phyloP scores from a whole-genome alignment of 768 basidiomycete genomes.

The Mycena vitilis region DNA sequence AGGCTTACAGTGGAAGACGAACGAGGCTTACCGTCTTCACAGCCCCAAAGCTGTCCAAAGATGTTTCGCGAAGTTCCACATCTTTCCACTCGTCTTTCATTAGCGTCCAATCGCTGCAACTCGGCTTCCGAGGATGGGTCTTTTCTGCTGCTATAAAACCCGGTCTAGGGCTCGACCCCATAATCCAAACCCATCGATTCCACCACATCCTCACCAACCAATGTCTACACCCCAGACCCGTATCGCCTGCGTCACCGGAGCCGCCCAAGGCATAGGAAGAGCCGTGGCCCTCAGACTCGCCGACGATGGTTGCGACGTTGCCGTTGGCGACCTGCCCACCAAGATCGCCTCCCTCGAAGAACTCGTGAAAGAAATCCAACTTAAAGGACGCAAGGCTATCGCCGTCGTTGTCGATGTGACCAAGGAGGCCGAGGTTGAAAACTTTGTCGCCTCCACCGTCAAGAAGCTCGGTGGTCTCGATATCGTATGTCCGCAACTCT shows the following conservation, averaged over 20 bases:
- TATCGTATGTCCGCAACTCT: constrained; percentile 29
- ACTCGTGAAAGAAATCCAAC: constrained; percentile 12
- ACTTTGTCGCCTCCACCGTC: constrained; percentile 39
- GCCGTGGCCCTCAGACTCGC: constrained; percentile 53
- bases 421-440: constrained; percentile 48
- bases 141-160: too few species aligned
- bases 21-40: too few species aligned
- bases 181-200: too few species aligned
- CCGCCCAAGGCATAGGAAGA: constrained; percentile 53
- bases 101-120: too few species aligned
- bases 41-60: too few species aligned
- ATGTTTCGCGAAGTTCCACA: too few species aligned
- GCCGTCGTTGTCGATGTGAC: constrained; percentile 44
- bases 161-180: too few species aligned
- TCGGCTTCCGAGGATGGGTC: too few species aligned
- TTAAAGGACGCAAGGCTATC: constrained; percentile 2
- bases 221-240: too few species aligned
- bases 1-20: too few species aligned
- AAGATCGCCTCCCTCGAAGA: constrained; percentile 2
- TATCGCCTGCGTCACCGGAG: constrained; percentile 52
- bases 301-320: constrained; percentile 50
- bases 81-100: too few species aligned
- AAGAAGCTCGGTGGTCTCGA: constrained; percentile 25
- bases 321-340: constrained; percentile 46
- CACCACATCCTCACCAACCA: too few species aligned